Conservation (phyloP, 257 asterid species). For the Nicotiana obtusifolia region DNA sequence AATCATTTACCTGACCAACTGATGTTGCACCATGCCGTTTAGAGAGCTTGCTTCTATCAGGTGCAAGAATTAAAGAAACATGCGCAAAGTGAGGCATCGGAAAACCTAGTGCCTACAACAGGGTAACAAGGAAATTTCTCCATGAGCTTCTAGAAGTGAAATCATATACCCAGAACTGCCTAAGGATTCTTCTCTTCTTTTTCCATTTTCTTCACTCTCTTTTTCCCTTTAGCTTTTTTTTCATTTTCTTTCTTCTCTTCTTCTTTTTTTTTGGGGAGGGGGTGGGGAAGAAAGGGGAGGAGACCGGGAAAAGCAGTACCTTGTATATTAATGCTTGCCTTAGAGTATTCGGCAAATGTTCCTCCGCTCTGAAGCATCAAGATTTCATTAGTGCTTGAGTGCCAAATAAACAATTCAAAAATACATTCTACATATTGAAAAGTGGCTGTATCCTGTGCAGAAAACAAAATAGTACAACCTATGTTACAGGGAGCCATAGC, state of each 20-base stretch:
- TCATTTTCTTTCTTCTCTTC: background rate
- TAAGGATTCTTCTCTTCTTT: background rate
- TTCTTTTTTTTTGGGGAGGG: background rate
- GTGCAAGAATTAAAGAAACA: conserved; percentile 90
- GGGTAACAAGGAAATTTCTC: conserved; percentile 12
- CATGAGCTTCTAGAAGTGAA: conserved; percentile 27
- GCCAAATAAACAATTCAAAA: conserved; percentile 7
- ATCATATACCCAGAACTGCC: background rate
- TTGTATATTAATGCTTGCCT: conserved; percentile 90
- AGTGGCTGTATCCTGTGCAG: background rate
- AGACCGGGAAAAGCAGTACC: conserved; percentile 34
- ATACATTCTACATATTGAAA: background rate
- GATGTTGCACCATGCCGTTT: conserved; percentile 99
- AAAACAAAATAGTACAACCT: conserved; percentile 1
- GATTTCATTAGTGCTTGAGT: conserved; percentile 13
- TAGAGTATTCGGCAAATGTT: conserved; percentile 94
- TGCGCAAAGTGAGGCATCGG: conserved; percentile 92
- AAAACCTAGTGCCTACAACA: conserved; percentile 70
- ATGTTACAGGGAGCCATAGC: background rate
- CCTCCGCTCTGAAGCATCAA: conserved; percentile 79
- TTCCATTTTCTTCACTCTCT: background rate
- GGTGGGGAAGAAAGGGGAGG: background rate
- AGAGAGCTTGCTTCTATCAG: conserved; percentile 94
- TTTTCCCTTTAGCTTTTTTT: background rate
- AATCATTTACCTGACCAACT: conserved; percentile 78